Conservation (phyloP, 352 stramenopile species). For the Saprolegnia diclina region DNA sequence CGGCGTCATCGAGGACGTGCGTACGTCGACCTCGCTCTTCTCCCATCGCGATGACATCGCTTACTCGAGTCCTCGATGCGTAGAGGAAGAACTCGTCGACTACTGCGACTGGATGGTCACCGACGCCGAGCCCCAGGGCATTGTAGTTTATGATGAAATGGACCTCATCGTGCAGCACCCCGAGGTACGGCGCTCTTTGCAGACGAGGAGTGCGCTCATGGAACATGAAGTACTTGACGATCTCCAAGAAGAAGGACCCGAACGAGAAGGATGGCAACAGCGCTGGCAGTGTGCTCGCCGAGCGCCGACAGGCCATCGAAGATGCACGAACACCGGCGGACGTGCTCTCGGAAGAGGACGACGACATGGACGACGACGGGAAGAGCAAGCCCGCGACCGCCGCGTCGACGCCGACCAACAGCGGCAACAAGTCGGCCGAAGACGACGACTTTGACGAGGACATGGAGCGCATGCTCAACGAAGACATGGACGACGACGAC, state of each 20-base stretch:
- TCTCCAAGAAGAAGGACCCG: not conserved
- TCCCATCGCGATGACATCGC: not conserved
- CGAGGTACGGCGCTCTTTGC: conserved; percentile 15
- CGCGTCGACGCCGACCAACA: not conserved
- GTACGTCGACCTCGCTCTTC: conserved; percentile 33
- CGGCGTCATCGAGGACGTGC: conserved; percentile 63
- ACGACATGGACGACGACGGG: not conserved
- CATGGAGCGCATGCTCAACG: conserved; percentile 11
- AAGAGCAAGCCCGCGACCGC: not conserved
- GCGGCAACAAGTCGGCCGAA: not conserved
- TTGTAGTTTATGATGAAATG: conserved; percentile 70
- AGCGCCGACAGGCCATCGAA: not conserved
- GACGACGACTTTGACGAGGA: conserved; percentile 13
- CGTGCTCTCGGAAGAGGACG: not conserved
- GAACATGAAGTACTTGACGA: conserved; percentile 17
- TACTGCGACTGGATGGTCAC: conserved; percentile 85
- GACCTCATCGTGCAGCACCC: conserved; percentile 68
- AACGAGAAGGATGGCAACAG: not conserved
- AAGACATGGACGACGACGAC: conserved; percentile 3
- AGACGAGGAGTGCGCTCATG: not conserved
- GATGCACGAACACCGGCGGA: not conserved
- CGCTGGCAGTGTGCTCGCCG: not conserved
- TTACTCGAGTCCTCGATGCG: too few species aligned
- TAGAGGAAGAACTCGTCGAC: conserved; percentile 79
- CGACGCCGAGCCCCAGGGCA: conserved; percentile 61